Conservation (phyloP, 192 early-diverging fungal species). For the Linnemannia elongata region DNA sequence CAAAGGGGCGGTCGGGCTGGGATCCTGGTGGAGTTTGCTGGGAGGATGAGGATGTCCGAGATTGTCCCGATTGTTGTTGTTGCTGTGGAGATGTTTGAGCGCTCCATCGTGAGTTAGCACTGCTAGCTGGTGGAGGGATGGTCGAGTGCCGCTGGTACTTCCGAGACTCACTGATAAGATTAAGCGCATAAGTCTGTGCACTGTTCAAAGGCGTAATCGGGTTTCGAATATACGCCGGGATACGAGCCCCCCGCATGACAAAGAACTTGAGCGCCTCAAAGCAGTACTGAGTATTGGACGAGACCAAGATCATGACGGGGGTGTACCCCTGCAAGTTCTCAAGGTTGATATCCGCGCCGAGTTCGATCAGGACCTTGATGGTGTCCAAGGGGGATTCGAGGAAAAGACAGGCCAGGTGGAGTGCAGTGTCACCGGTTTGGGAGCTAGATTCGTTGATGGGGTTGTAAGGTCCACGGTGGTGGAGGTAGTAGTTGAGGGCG, state of each 20-base stretch:
- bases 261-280: slow-evolving; percentile 52
- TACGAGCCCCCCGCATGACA: slow-evolving; percentile 38
- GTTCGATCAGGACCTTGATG: slow-evolving; percentile 52
- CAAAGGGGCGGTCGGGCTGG: neutral
- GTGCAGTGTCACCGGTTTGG: slow-evolving; percentile 41
- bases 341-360: slow-evolving; percentile 53
- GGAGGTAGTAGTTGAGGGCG: slow-evolving; percentile 37
- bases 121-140: neutral
- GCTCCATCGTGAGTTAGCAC: neutral
- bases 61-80: neutral
- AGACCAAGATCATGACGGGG: slow-evolving; percentile 40
- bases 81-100: neutral
- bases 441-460: slow-evolving; percentile 54
- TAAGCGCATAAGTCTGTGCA: slow-evolving; percentile 40
- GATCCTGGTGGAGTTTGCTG: neutral
- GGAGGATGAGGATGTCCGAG: no score
- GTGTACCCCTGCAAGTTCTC: slow-evolving; percentile 55
- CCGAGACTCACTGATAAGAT: slow-evolving; percentile 35
- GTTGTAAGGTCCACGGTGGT: slow-evolving; percentile 22
- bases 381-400: slow-evolving; percentile 48
- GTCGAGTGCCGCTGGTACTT: neutral
- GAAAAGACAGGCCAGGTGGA: slow-evolving; percentile 47
- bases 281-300: slow-evolving; percentile 52
- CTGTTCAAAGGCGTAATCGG: slow-evolving; percentile 44
- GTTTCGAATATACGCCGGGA: slow-evolving; percentile 45